A percentile compares a stretch with the other conserved stretches of the same genome.
phyloP scores from a whole-genome alignment of 306 rosid species.

The Cercis canadensis region DNA sequence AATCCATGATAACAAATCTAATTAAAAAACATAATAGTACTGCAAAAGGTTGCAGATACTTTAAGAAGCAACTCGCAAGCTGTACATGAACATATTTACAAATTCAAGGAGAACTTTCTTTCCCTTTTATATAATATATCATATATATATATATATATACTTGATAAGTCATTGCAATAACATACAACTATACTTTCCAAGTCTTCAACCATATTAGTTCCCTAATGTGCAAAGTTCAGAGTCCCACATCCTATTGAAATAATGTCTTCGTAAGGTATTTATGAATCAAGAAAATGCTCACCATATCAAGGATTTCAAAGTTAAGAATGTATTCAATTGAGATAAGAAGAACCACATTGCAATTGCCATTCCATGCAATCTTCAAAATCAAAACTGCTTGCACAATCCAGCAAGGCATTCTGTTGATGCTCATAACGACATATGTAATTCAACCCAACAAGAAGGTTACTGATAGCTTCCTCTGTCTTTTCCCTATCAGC shows the following conservation, averaged over 20 bases:
- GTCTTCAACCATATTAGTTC: conserved; percentile 42
- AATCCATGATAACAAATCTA: conserved; percentile 27
- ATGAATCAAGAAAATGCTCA: conserved; percentile 47
- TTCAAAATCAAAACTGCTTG: conserved; percentile 89
- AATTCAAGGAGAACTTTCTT: conserved; percentile 27
- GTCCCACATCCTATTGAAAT: conserved; percentile 46
- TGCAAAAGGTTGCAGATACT: conserved; percentile 9
- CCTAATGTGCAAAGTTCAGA: too few species aligned
- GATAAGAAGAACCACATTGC: conserved; percentile 70
- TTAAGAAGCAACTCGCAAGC: conserved; percentile 27
- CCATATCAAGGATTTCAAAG: conserved; percentile 43
- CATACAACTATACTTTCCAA: conserved; percentile 41
- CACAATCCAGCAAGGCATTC: conserved; percentile 84
- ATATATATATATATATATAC: too few species aligned
- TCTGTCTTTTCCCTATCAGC: conserved; percentile 84
- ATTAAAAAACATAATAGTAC: conserved; percentile 7
- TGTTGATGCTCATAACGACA: conserved; percentile 97
- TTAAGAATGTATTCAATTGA: conserved; percentile 48
- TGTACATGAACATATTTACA: conserved; percentile 41
- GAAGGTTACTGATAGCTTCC: conserved; percentile 83
- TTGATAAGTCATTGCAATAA: conserved; percentile 43
- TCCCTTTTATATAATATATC: conserved; percentile 34
- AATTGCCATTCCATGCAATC: conserved; percentile 88
- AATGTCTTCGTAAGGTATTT: conserved; percentile 32
- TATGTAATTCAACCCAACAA: conserved; percentile 89